Percentiles rank a stretch among this genome's conserved stretches.
Conservation (phyloP, 116 monocot genomes). For the Zostera marina region DNA sequence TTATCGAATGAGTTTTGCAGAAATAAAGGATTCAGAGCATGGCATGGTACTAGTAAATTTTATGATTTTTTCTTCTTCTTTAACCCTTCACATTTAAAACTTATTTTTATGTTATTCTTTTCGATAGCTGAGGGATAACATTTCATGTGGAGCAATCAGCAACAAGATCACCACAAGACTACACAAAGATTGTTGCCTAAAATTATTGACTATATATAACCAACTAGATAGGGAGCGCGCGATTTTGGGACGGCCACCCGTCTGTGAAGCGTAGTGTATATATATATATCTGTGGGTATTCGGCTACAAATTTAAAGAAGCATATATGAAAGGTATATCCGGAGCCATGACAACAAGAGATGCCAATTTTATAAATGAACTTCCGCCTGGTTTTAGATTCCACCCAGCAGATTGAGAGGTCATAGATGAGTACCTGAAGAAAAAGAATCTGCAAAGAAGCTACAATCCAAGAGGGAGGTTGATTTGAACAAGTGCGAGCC, state of each 20-base stretch:
- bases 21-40: conserved; percentile 12
- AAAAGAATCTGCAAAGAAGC: conserved; percentile 50
- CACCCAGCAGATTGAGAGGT: conserved; percentile 75
- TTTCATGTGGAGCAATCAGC: conserved; percentile 15
- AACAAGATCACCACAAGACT: conserved; percentile 8
- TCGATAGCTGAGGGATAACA: conserved; percentile 14
- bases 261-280: no score
- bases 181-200: conserved; percentile 2
- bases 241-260: no score
- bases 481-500: conserved; percentile 95
- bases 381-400: conserved; percentile 79
- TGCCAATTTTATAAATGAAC: background rate
- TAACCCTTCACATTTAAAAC: background rate
- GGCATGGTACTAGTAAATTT: background rate
- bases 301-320: no score
- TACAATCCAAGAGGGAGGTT: conserved; percentile 67
- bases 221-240: background rate
- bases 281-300: no score
- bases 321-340: background rate
- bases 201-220: background rate
- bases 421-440: conserved; percentile 52
- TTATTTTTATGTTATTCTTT: background rate
- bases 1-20: conserved; percentile 19
- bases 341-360: background rate
- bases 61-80: background rate